phyloP scores from a whole-genome alignment of 208 protist genomes.

The Trypanosoma grayi region DNA sequence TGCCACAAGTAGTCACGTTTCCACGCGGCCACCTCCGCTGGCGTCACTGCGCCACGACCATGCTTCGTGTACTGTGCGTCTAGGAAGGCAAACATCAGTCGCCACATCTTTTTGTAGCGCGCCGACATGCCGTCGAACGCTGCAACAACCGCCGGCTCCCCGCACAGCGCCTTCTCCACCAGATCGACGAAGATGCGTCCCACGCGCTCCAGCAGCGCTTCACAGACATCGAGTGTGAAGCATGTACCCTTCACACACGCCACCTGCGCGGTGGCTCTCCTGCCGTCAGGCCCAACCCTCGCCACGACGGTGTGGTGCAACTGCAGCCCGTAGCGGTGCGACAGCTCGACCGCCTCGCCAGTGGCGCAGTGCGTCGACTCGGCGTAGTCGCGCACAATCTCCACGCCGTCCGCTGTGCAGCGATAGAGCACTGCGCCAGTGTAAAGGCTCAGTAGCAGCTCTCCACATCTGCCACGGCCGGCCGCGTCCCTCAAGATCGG shows the following conservation, averaged over 20 bases:
- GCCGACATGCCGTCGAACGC: conserved; percentile 46
- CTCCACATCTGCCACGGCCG: conserved; percentile 21
- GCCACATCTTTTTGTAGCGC: conserved; percentile 80
- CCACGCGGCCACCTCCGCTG: conserved; percentile 37
- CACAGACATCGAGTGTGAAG: conserved; percentile 33
- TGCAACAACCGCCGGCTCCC: conserved; percentile 37
- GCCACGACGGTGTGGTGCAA: conserved; percentile 27
- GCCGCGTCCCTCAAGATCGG: conserved; percentile 19
- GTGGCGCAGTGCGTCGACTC: conserved; percentile 60
- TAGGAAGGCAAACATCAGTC: conserved; percentile 47
- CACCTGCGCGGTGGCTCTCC: neutral
- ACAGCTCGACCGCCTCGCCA: conserved; percentile 44
- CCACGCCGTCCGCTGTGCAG: conserved; percentile 47
- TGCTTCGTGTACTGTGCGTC: conserved; percentile 31
- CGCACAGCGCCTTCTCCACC: conserved; percentile 41
- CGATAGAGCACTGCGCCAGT: conserved; percentile 79
- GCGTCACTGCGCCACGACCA: neutral
- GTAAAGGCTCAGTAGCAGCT: conserved; percentile 78
- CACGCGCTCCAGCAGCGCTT: conserved; percentile 30
- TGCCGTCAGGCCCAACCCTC: neutral
- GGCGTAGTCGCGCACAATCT: conserved; percentile 50
- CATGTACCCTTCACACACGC: conserved; percentile 73
- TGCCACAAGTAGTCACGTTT: conserved; percentile 54
- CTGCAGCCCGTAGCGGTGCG: conserved; percentile 25
- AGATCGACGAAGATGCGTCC: conserved; percentile 44